These are phyloP conservation scores for Penicillium sp. DNA, from an alignment of 2,329 filamentous ascomycete genomes.

Conservation along the genomic window DNA sequence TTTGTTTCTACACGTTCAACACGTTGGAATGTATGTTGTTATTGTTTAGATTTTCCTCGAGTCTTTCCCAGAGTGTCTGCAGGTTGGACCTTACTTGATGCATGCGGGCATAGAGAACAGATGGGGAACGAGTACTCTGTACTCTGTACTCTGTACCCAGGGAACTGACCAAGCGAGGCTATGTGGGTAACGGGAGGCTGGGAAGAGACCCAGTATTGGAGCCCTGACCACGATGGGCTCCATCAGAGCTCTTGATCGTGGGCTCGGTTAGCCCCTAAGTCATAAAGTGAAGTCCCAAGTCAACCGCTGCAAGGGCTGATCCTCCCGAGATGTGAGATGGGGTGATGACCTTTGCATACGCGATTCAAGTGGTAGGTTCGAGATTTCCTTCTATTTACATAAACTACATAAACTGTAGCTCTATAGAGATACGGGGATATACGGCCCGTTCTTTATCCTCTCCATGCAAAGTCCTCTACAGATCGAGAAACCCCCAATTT, in stretches of 20 bases:
- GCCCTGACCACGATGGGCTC: background rate
- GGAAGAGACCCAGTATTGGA: background rate
- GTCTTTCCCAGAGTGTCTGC: slow-evolving; percentile 15
- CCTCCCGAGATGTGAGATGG: slow-evolving; percentile 1
- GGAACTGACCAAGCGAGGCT: background rate
- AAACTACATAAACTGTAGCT: background rate
- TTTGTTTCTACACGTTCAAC: background rate
- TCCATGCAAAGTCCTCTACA: background rate
- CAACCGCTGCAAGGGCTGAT: slow-evolving; percentile 14
- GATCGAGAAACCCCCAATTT: background rate
- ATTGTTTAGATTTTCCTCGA: slow-evolving; percentile 22
- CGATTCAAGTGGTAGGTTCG: background rate
- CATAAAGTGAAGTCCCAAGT: background rate
- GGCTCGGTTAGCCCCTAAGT: slow-evolving; percentile 4
- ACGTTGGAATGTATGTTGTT: slow-evolving; percentile 7
- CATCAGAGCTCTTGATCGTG: slow-evolving; percentile 5
- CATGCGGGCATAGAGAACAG: slow-evolving; percentile 6
- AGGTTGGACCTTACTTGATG: slow-evolving; percentile 21
- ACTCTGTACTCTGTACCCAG: background rate
- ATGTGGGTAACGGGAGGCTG: background rate
- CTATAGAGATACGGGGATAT: background rate
- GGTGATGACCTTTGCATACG: background rate
- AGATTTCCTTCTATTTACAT: background rate
- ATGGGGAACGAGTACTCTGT: background rate
- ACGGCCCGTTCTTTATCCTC: background rate